Conservation (phyloP, 2,329 filamentous ascomycete species). For the Sporothrix mexicana region DNA sequence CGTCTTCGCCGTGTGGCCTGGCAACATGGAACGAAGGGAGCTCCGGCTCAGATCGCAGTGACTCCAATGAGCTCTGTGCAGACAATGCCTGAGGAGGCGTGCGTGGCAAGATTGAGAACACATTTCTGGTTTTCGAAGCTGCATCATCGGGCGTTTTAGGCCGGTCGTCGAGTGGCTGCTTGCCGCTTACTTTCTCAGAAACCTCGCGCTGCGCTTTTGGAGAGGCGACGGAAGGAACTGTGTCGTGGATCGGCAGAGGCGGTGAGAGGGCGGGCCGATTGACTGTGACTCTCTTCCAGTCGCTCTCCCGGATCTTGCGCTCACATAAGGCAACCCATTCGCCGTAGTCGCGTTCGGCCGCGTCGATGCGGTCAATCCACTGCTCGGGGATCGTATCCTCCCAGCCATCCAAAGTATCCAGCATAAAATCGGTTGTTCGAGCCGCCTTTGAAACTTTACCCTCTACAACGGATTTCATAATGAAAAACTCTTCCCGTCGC, state of each 20-base stretch:
- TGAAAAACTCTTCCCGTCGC: conserved; percentile 55
- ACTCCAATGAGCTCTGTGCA: conserved; percentile 33
- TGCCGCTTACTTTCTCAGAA: not conserved
- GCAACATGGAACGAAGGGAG: conserved; percentile 50
- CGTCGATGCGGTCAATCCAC: conserved; percentile 89
- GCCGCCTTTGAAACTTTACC: conserved; percentile 73
- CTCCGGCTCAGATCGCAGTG: conserved; percentile 36
- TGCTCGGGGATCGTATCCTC: conserved; percentile 81
- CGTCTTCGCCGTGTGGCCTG: conserved; percentile 46
- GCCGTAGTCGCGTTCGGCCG: conserved; percentile 75
- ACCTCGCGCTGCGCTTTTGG: not conserved
- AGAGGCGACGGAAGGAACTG: not conserved
- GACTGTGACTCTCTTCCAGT: conserved; percentile 49
- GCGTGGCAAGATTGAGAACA: conserved; percentile 16
- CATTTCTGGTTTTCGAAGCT: not conserved
- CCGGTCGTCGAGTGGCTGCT: not conserved
- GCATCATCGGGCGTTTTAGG: not conserved
- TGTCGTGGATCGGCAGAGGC: conserved; percentile 19
- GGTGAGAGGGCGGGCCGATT: conserved; percentile 13
- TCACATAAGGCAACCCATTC: conserved; percentile 83
- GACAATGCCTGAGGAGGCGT: conserved; percentile 24
- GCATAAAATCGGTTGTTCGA: conserved; percentile 77
- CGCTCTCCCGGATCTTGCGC: conserved; percentile 70
- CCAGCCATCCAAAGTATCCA: conserved; percentile 83
- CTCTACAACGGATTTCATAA: conserved; percentile 69